Evolutionary conservation across 2,329 filamentous ascomycete species (phyloP).

Genomic region (Ceratocystis colombiana): DNA sequence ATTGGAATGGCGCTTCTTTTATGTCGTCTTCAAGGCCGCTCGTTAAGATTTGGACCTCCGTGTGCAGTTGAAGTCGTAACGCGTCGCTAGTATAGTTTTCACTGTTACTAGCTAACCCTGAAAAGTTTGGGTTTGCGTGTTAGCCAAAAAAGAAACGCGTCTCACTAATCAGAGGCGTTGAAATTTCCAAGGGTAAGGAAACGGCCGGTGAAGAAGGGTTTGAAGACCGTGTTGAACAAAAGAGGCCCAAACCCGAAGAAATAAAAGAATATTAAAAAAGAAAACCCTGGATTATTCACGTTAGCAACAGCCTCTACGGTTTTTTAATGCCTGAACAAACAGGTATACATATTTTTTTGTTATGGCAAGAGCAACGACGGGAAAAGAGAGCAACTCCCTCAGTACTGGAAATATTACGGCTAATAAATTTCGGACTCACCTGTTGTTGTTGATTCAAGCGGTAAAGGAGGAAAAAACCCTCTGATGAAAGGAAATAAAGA

Average conservation of each 20-base stretch:
- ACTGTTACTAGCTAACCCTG: background rate
- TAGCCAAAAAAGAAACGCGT: conserved; percentile 22
- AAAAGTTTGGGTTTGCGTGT: conserved; percentile 4
- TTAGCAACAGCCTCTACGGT: conserved; percentile 19
- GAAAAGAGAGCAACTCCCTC: background rate
- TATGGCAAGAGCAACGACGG: background rate
- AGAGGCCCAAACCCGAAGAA: conserved; percentile 22
- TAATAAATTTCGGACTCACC: background rate
- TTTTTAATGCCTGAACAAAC: conserved; percentile 10
- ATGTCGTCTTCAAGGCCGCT: conserved; percentile 1
- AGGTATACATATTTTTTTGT: background rate
- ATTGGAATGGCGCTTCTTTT: background rate
- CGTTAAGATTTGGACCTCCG: too few relatives aligned
- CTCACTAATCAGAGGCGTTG: conserved; percentile 17
- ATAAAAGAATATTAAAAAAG: conserved; percentile 11
- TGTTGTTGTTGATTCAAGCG: background rate
- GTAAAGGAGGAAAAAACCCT: too few relatives aligned
- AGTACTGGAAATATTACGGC: conserved; percentile 2
- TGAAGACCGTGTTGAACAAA: conserved; percentile 1
- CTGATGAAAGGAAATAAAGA: background rate
- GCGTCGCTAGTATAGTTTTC: too few relatives aligned
- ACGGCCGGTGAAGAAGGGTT: conserved; percentile 20
- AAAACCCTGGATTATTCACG: conserved; percentile 15
- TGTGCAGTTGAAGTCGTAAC: too few relatives aligned
- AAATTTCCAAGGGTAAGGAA: conserved; percentile 24